Conservation (phyloP, 2,329 filamentous ascomycete species). For the Penicillium sp. region DNA sequence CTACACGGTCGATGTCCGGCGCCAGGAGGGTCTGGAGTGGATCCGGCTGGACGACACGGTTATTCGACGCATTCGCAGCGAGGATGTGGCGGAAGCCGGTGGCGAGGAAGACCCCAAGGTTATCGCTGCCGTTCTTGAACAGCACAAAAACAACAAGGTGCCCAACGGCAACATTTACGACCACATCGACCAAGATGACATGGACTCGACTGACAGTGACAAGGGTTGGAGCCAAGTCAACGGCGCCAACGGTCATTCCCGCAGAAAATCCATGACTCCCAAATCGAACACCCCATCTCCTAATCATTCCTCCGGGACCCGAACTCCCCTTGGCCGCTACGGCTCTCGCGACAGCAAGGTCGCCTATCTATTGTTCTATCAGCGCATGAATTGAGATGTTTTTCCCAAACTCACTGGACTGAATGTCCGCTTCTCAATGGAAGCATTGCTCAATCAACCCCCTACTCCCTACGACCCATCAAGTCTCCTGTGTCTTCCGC, state of each 20-base stretch:
- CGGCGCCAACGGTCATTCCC: constrained; percentile 49
- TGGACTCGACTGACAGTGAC: constrained; percentile 62
- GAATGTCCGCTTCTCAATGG: neutral
- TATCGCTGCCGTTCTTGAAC: constrained; percentile 63
- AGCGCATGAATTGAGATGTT: constrained; percentile 56
- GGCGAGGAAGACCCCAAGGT: constrained; percentile 73
- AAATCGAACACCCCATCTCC: constrained; percentile 48
- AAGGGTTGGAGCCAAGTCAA: constrained; percentile 81
- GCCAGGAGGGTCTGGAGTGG: constrained; percentile 94
- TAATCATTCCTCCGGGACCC: constrained; percentile 54
- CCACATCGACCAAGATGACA: constrained; percentile 59
- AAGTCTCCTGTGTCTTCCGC: constrained; percentile 5
- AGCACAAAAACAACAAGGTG: constrained; percentile 54
- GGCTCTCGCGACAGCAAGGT: constrained; percentile 88
- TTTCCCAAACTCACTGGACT: neutral
- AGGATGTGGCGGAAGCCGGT: constrained; percentile 84
- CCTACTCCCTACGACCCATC: neutral
- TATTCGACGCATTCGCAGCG: constrained; percentile 76
- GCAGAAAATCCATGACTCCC: constrained; percentile 73
- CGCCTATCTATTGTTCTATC: constrained; percentile 94
- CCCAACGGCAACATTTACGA: constrained; percentile 70
- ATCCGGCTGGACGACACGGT: constrained; percentile 91
- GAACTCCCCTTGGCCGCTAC: constrained; percentile 54
- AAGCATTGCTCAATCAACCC: constrained; percentile 13
- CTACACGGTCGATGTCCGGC: constrained; percentile 94